Evolutionary conservation across 1,284 basidiomycete species (phyloP), one percentile per base, ranked within the genome.

Genomic region (Ustilago sp.): DNA sequence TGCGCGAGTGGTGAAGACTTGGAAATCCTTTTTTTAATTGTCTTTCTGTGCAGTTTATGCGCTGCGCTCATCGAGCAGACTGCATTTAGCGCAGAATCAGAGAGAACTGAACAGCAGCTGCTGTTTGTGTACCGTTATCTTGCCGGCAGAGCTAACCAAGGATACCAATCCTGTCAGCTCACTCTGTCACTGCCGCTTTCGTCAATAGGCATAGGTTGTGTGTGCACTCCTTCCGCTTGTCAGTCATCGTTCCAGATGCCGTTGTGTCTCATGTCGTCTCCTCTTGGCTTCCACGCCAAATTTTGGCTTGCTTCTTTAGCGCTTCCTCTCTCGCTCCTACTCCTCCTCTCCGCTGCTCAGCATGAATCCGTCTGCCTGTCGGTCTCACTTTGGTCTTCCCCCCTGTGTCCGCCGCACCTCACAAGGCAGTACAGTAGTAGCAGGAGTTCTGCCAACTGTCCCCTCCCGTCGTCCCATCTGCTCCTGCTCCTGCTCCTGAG

Each of bases 271-370:
- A 62, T 39, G 15, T 63, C 50, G 53, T 51, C 60, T 38, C 43
- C 36, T 63, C 67, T 62, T 68, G 65, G 65, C 65, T 68, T 68
- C 65, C 65, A 68, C 59, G 65, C 65, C 65, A 48, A 36, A 43
- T 34, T 51, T 28, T 47, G 60, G 60, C 41, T 45, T 59, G 43
- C 43, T 19, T 45, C n/a, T 19, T 45, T 45, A 19, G 19, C 43
- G n/a, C 43, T 45, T 45, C n/a, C 55, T 17, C 31, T 32, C n/a
- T 28, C 23, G 23, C 23, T 28, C 23, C 23, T 28, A 28, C 23
- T 28, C 23, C 23, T 28, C 23, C 23, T 39, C 23, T 35, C 38
- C 23, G 12, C 11, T 36, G 4, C 43, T 56, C 51, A 54, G 59
- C 59, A 61, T 53, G 48, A 50, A 53, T 38, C 4, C 4, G 23